These are phyloP conservation scores for Baudoinia panamericana DNA, from an alignment of 495 filamentous ascomycete species.

Conservation along the genomic window DNA sequence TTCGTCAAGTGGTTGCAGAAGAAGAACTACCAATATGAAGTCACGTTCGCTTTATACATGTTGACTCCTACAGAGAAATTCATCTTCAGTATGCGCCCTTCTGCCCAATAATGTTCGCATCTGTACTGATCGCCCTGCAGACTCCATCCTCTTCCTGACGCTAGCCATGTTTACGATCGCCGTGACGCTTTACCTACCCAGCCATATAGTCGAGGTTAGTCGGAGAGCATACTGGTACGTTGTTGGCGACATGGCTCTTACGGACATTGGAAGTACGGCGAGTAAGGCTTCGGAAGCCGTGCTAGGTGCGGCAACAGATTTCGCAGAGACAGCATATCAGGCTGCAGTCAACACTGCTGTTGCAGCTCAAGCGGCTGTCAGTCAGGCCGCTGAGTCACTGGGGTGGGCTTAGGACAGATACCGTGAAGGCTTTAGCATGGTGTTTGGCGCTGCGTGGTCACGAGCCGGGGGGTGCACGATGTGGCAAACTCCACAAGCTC, in stretches of 20 bases:
- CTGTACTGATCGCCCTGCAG: constrained; percentile 32
- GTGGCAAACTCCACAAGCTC: no score
- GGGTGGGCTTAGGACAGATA: no score
- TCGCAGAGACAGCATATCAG: not conserved
- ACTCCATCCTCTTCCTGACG: constrained; percentile 81
- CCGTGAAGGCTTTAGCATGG: no score
- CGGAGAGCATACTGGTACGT: constrained; percentile 89
- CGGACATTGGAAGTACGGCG: not conserved
- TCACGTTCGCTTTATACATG: constrained; percentile 78
- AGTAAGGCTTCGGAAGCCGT: constrained; percentile 6
- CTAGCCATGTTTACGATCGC: constrained; percentile 73
- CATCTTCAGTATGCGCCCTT: constrained; percentile 56
- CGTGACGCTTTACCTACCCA: constrained; percentile 78
- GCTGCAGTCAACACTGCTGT: not conserved
- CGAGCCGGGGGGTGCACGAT: no score
- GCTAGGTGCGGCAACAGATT: constrained; percentile 1
- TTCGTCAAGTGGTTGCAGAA: constrained; percentile 55
- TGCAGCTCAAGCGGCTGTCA: constrained; percentile 6
- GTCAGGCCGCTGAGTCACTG: not conserved
- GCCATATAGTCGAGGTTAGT: constrained; percentile 67
- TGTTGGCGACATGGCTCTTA: constrained; percentile 45
- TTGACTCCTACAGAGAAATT: constrained; percentile 71
- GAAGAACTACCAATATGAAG: constrained; percentile 78
- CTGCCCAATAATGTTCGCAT: not conserved
- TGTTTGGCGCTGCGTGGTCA: no score